These are phyloP conservation scores for Leucocoprinus sp. DNA, from an alignment of 768 basidiomycete species.

Conservation along the genomic window DNA sequence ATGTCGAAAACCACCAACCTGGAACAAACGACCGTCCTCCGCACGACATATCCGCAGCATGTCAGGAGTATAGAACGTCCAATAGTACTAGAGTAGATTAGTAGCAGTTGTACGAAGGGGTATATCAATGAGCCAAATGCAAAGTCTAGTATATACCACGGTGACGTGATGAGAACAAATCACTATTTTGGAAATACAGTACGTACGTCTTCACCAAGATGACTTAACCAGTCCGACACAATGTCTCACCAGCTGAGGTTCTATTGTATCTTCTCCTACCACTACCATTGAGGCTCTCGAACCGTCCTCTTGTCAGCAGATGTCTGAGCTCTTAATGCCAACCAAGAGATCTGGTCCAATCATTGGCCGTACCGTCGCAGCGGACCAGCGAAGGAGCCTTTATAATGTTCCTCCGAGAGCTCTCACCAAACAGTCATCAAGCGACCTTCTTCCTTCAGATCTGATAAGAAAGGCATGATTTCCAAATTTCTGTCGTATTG, in stretches of 20 bases:
- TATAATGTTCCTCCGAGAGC: neutral
- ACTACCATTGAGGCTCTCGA: neutral
- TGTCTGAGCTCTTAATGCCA: neutral
- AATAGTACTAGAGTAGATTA: slow-evolving; percentile 1
- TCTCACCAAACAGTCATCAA: neutral
- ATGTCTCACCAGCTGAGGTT: neutral
- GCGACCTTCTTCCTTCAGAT: neutral
- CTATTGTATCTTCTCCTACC: neutral
- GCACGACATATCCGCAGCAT: slow-evolving; percentile 64
- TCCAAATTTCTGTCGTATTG: neutral
- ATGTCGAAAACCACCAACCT: slow-evolving; percentile 29
- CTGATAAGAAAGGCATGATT: neutral
- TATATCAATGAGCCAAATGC: slow-evolving; percentile 1
- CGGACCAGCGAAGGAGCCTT: neutral
- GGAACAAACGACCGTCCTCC: slow-evolving; percentile 54
- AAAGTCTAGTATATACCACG: neutral
- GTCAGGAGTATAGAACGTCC: neutral
- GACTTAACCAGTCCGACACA: neutral
- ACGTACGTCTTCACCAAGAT: neutral
- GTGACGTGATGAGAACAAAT: slow-evolving; percentile 11
- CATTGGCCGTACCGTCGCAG: no score
- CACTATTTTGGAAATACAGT: neutral
- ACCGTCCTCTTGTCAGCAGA: neutral
- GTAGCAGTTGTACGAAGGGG: slow-evolving; percentile 1
- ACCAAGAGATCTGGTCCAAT: neutral